These are phyloP conservation scores for Pyrrhoderma lamaoense DNA, from an alignment of 1,284 basidiomycete species.

Conservation along the genomic window DNA sequence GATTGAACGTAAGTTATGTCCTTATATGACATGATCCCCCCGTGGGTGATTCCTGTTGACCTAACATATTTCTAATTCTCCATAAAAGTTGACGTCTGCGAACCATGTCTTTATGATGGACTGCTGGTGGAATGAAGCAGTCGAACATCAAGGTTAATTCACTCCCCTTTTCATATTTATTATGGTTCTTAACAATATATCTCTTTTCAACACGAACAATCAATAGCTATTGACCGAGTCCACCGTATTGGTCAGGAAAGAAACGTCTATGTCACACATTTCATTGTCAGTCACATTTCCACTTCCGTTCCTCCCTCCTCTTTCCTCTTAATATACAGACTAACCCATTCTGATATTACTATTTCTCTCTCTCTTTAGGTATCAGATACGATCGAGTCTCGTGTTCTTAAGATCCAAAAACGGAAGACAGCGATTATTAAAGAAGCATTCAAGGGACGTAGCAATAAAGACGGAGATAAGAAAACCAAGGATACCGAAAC, in stretches of 20 bases:
- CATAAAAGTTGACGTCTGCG: constrained; percentile 55
- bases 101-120: constrained; percentile 95
- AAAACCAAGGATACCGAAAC: constrained; percentile 53
- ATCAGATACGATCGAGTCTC: constrained; percentile 67
- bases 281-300: constrained; percentile 56
- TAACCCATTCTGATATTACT: constrained; percentile 27
- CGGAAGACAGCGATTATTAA: constrained; percentile 81
- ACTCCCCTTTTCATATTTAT: constrained; percentile 11
- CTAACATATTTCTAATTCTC: not conserved
- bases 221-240: constrained; percentile 68
- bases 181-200: not conserved
- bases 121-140: constrained; percentile 92
- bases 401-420: constrained; percentile 84
- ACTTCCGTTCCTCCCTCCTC: not conserved
- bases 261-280: constrained; percentile 85
- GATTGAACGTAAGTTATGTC: constrained; percentile 58
- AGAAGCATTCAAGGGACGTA: constrained; percentile 53
- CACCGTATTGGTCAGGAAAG: constrained; percentile 81
- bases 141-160: constrained; percentile 76
- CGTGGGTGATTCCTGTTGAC: constrained; percentile 5
- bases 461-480: too few species aligned
- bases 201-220: not conserved
- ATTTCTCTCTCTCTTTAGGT: constrained; percentile 35
- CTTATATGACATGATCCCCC: not conserved
- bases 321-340: constrained; percentile 31